Evolutionary conservation across 371 early-diverging fungal genomes (phyloP).

Genomic region (Syncephalastrum racemosum): DNA sequence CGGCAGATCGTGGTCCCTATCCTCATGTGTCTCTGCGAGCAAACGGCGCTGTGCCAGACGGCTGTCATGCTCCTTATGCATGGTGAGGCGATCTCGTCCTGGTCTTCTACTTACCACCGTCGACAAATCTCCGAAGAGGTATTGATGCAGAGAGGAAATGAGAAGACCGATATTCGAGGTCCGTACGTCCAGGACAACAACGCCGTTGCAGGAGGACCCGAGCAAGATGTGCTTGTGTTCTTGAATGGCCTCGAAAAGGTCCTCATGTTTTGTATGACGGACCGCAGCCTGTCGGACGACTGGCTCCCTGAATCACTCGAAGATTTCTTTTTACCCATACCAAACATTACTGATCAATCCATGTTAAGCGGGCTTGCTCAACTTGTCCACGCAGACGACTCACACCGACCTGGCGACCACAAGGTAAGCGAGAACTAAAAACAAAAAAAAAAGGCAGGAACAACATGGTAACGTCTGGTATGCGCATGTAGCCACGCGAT

Average conservation of each 20-base stretch:
- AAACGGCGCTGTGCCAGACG: constrained; percentile 52
- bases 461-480: not conserved
- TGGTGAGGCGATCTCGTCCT: constrained; percentile 16
- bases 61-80: constrained; percentile 33
- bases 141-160: not conserved
- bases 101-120: not conserved
- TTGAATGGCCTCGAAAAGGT: constrained; percentile 66
- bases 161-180: not conserved
- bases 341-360: constrained; percentile 27
- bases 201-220: constrained; percentile 30
- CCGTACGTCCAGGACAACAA: constrained; percentile 19
- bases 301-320: constrained; percentile 28
- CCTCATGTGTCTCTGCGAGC: constrained; percentile 63
- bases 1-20: constrained; percentile 61
- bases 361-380: constrained; percentile 32
- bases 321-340: constrained; percentile 10
- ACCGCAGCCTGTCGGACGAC: constrained; percentile 37
- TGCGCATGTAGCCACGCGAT: constrained; percentile 41
- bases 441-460: not conserved
- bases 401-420: constrained; percentile 23
- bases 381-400: constrained; percentile 24
- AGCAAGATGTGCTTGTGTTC: constrained; percentile 58
- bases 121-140: not conserved
- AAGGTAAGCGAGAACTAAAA: constrained; percentile 24
- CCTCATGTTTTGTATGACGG: constrained; percentile 61